Base-by-base conservation (phyloP, 768 basidiomycete species). In the Leccinum boreale region DNA sequence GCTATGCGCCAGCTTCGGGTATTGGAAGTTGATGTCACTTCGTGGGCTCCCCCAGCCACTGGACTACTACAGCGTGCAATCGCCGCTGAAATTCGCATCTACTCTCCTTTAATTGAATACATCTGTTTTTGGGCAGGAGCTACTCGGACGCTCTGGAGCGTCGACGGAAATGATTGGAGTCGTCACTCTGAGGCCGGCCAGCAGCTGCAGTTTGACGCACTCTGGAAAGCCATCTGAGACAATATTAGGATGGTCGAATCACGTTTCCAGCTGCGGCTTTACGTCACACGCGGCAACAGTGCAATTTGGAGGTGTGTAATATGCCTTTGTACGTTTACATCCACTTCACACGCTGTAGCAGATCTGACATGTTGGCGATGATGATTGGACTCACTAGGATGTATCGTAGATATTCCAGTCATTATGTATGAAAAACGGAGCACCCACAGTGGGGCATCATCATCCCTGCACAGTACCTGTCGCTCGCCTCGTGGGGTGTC, bases 71-170 rank as follows among this genome's bases (percentile, higher is more conserved):
- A 78, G 58, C 75, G 75, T 57, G 62, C 66, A 60, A 64, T 80
- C 61, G 69, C 72, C 52, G 67, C 73, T 26, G 79, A 79, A 58
- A 63, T 77, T 28, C 74, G 70, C 39, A 70, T 70, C 36, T 79
- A 73, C 65, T 67, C 72, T 44, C 72, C 77, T 5, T 67, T 63
- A 26, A 63, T 79, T 28, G 72, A 66, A 45, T 64, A 58, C 19
- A 57, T 78, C 55, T 67, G 70, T 47, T 65, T 80, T 64, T 74
- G 77, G 74, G 58, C 58, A 58, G 65, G 72, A 17, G 29, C 62
- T 39, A 62, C 55, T 50, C 62, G 72, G 45, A 65, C 65, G 28
- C 63, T 74, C 55, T 72, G 72, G 72, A 36, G 52, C 52, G 47
- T 71, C 39, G 71, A 72, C 71, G 71, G 71, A 74, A 65, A 72